Conservation (phyloP, 2,329 filamentous ascomycete species). For the Stagonosporopsis rhizophila region DNA sequence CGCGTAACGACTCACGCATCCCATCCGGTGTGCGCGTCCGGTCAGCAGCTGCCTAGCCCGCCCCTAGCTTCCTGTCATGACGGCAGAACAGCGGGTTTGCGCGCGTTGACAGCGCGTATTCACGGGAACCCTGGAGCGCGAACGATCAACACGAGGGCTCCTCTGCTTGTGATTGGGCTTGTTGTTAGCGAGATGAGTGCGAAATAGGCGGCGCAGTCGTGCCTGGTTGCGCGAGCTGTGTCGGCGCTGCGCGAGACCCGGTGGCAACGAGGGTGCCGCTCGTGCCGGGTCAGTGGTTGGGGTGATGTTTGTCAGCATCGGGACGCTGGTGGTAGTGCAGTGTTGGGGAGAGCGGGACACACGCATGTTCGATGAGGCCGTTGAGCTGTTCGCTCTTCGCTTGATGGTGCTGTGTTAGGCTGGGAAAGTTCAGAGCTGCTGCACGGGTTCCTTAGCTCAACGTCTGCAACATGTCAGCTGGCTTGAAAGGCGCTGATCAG, state of each 20-base stretch:
- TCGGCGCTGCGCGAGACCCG: neutral
- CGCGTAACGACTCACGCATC: neutral
- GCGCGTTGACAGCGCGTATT: slow-evolving; percentile 3
- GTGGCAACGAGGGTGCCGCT: slow-evolving; percentile 7
- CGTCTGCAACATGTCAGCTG: neutral
- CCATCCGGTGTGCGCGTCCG: neutral
- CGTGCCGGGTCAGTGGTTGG: neutral
- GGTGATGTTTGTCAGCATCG: neutral
- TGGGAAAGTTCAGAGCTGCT: neutral
- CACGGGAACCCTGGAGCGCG: neutral
- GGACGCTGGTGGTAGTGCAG: neutral
- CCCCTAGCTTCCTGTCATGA: slow-evolving; percentile 1
- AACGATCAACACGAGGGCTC: neutral
- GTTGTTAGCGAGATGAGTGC: neutral
- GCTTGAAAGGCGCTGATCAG: neutral
- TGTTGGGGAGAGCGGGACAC: neutral
- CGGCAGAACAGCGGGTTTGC: slow-evolving; percentile 1
- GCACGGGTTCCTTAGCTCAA: neutral
- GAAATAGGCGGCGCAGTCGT: neutral
- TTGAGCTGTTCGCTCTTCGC: neutral
- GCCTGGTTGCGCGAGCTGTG: neutral
- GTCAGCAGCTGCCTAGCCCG: neutral
- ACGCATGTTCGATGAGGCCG: neutral
- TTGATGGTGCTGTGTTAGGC: neutral
- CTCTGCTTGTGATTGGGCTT: neutral